These are phyloP conservation scores for Trichomonas vaginalis DNA, from an alignment of 208 protist genomes.

Conservation along the genomic window DNA sequence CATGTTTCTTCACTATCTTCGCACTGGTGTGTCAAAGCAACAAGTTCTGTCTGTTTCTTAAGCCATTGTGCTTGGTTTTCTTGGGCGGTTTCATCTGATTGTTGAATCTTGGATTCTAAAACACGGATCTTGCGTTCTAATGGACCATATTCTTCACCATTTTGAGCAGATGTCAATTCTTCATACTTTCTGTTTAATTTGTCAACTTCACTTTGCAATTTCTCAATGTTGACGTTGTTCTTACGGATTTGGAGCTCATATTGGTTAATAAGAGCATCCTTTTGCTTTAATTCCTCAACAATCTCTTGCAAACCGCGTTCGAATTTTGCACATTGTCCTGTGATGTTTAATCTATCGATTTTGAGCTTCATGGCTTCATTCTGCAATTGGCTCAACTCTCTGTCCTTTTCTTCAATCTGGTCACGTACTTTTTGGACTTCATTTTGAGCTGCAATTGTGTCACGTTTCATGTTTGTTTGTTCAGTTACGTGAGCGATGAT, in stretches of 20 bases:
- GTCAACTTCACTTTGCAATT: constrained; percentile 4
- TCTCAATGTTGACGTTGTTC: background rate
- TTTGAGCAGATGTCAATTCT: background rate
- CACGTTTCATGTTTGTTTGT: background rate
- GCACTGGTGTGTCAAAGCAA: background rate
- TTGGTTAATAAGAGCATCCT: background rate
- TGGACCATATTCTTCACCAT: constrained; percentile 7
- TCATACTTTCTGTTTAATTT: constrained; percentile 11
- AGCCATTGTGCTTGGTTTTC: constrained; percentile 7
- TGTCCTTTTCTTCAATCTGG: background rate
- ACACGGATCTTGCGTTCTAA: background rate
- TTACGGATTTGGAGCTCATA: background rate
- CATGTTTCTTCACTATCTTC: background rate
- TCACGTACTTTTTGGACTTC: background rate
- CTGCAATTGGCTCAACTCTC: background rate
- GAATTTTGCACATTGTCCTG: background rate
- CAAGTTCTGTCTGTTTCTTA: constrained; percentile 10
- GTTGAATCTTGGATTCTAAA: background rate
- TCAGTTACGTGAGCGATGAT: background rate
- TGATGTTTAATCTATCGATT: background rate
- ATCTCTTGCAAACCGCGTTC: background rate
- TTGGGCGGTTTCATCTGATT: background rate
- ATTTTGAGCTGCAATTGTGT: background rate
- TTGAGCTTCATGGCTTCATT: background rate
- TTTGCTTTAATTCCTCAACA: background rate